Evolutionary conservation across 1,139 yeast species (phyloP).

Genomic region (Taphrina communis): DNA sequence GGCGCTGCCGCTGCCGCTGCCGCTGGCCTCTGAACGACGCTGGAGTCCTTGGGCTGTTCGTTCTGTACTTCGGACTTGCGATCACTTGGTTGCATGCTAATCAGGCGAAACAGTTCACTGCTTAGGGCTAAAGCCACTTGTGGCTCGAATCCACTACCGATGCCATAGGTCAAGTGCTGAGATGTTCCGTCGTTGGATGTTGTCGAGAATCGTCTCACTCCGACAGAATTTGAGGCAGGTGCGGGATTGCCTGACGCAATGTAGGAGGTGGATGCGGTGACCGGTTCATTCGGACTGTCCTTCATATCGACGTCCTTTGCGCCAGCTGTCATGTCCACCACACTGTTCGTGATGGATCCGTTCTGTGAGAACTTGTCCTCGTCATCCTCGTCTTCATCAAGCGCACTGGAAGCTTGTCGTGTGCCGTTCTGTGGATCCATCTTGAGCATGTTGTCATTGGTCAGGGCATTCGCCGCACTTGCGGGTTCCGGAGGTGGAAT

Average conservation of each 20-base stretch:
- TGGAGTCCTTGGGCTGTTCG: neutral
- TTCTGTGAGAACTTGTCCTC: slow-evolving; percentile 7
- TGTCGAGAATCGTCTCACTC: slow-evolving; percentile 10
- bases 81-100: slow-evolving; percentile 23
- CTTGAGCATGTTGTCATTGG: slow-evolving; percentile 8
- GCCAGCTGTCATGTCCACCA: slow-evolving; percentile 19
- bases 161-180: slow-evolving; percentile 19
- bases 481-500: neutral
- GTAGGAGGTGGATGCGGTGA: neutral
- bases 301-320: neutral
- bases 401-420: neutral
- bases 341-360: slow-evolving; percentile 15
- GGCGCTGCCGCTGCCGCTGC: neutral
- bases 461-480: neutral
- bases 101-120: slow-evolving; percentile 25
- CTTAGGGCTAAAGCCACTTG: slow-evolving; percentile 24
- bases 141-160: slow-evolving; percentile 27
- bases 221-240: neutral
- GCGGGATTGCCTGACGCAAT: neutral
- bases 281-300: neutral
- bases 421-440: slow-evolving; percentile 14
- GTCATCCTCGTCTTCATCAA: slow-evolving; percentile 26
- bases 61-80: neutral
- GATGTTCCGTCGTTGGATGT: slow-evolving; percentile 4
- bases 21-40: neutral